Evolutionary conservation across 2,329 filamentous ascomycete species (phyloP), one percentile per base, ranked within the genome.

Genomic region (Rhinocladiella mackenziei): DNA sequence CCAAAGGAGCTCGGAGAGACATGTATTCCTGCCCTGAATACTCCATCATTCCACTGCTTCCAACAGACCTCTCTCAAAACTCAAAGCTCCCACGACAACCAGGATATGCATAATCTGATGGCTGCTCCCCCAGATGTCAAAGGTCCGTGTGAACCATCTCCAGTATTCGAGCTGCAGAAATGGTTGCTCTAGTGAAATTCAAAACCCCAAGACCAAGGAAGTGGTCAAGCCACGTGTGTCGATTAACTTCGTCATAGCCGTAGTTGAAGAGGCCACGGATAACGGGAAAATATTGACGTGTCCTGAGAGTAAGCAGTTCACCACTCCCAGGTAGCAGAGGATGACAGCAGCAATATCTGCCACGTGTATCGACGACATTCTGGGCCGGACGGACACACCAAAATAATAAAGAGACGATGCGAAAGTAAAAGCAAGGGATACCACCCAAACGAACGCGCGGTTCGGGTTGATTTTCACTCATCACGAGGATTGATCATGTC

Each of bases 31-130:
- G 8, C 3, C n/a, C n/a, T 18, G 22, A 40, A 11, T n/a, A 20
- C 26, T n/a, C 26, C 37, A 4, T 26, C 26, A 17, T 10, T 2
- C 11, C 19, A 22, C 26, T 31, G 22, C 37, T n/a, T 26, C 18
- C 26, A 33, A 33, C 18, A 43, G 22, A n/a, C 40, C 40, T 7
- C 9, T 13, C 17, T 29, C 22, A 22, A 35, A 34, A 31, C 46
- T 41, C 38, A 54, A 39, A 31, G 53, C 54, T 17, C 50, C 50
- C 13, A 45, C 48, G 28, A 56, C 53, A 7, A 58, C 53, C 6
- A 58, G 43, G 7, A 58, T 36, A 43, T 59, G 54, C 45, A 59
- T 56, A 20, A 58, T 51, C 23, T 48, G 46, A 46, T 59, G 54
- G 39, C 50, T 55, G n/a, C 43, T 51, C 43, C 26, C 56, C 50